These are phyloP conservation scores for Lepidium campestre DNA, from an alignment of 441 rosid species.

Conservation along the genomic window DNA sequence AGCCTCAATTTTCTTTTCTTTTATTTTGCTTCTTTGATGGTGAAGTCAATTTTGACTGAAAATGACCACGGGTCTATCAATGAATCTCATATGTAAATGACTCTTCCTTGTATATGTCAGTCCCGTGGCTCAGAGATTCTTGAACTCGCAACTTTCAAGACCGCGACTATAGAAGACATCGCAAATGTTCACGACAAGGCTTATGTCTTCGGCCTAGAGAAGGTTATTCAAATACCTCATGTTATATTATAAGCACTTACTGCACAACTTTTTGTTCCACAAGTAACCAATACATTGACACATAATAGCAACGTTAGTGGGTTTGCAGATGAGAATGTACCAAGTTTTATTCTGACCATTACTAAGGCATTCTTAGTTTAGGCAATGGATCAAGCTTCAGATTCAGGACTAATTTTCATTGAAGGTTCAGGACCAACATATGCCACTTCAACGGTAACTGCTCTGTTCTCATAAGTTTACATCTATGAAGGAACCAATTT, in stretches of 20 bases:
- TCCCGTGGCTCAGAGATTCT: conserved; percentile 63
- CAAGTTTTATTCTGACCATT: conserved; percentile 1
- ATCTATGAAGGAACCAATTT: not conserved
- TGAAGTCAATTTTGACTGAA: not conserved
- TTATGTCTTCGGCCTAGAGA: conserved; percentile 84
- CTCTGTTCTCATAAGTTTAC: not conserved
- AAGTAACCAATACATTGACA: not conserved
- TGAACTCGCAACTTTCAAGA: conserved; percentile 64
- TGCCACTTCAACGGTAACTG: conserved; percentile 71
- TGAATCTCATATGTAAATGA: not conserved
- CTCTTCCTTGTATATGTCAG: conserved; percentile 34
- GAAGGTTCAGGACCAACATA: conserved; percentile 94
- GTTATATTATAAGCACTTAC: not conserved
- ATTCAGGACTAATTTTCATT: conserved; percentile 64
- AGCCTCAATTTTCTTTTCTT: not conserved
- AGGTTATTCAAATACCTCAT: conserved; percentile 38
- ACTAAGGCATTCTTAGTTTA: conserved; percentile 17
- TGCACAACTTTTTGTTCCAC: not conserved
- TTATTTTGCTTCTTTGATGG: not conserved
- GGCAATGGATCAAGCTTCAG: conserved; percentile 83
- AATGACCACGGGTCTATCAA: not conserved
- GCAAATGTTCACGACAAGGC: conserved; percentile 75
- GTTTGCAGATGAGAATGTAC: not conserved
- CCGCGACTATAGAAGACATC: conserved; percentile 74
- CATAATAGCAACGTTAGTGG: not conserved